Base-by-base conservation (phyloP, 1,284 basidiomycete species). In the Rugosomyces carneus region DNA sequence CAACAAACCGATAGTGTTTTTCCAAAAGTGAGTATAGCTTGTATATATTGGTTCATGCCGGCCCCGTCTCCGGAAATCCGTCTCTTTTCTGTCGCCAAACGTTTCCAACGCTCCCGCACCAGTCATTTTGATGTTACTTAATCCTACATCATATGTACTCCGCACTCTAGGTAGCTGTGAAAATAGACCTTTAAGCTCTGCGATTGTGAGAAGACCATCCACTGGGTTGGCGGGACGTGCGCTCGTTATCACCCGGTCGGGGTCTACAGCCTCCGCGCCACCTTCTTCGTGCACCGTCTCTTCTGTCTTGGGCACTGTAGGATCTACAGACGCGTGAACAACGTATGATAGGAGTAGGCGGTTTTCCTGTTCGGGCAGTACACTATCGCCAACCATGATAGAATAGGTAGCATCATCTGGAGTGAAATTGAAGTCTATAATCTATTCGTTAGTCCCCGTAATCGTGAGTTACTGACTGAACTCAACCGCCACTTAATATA, bases 341-440 rank as follows among this genome's bases (percentile, higher is more conserved):
- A 97, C 84, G 36, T 84, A 79, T 4, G 92, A 95, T 3, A 64
- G 56, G 2, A 67, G 57, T 11, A 97, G 68, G 11, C 66, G 66
- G 9, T 74, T 66, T 52, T 71, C 60, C 47, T 92, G 84, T 5
- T 65, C 63, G 0, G 68, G 55, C 1, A 78, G 68, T 21, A 93
- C 61, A 8, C 71, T 56, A 47, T 80, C 72, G 10, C 80, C 76
- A 1, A 82, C 76, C 8, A 95, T 64, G n/a, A 98, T 73, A 18
- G 86, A 79, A 61, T 99, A 98, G 0, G 82, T 81, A 1, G 88
- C 74, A 60, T 96, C 94, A 52, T 78, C 77, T 0, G 95, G 95
- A 29, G 83, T 71, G 44, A 93, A 93, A 65, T 98, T 98, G 67
- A 98, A 93, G 64, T 98, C 95, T 93, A n/a, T 24, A 7, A 4